Evolutionary conservation across 257 asterid genomes (phyloP), one percentile per base, ranked within the genome.

Genomic region (Gynochthodes officinalis): DNA sequence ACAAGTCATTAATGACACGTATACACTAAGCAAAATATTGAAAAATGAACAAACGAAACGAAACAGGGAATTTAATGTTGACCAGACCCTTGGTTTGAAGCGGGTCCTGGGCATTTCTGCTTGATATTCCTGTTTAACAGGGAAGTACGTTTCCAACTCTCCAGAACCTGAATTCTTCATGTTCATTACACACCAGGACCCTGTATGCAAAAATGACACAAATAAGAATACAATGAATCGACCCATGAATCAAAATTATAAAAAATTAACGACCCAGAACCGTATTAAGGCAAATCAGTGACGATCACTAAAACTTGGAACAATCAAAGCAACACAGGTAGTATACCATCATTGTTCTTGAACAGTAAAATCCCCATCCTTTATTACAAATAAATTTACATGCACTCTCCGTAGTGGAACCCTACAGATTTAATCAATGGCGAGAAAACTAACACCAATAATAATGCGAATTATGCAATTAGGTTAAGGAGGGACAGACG

Each of bases 51-150:
- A 61, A 67, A 73, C 70, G 66, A 74, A 54, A 66, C 37, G 66
- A 74, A 54, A 66, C 27, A 46, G 28, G 42, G 28, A 64, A 57
- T 16, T 64, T 35, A 58, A 39, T 61, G n/a, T 43, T 33, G 32
- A 7, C 57, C 93, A 64, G 72, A 93, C 98, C 94, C 96, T 80
- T 18, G 98, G 88, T 76, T 89, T 93, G 78, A 91, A 93, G 53
- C 96, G 89, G 60, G 93, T 88, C 84, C 86, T 85, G 64, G 96
- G 97, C 57, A 86, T 90, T 77, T 89, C 95, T 54, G 85, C 96
- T 78, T 75, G 89, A 68, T 95, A 91, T 81, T 91, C 96, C n/a
- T 93, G 89, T 72, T 89, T 91, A 73, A 86, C 67, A 44, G 97
- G 96, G 80, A 85, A 93, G 80, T 85, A 93, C 0, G 90, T 74